Conservation (phyloP, 2,329 filamentous ascomycete genomes). For the Neofusicoccum sp. region DNA sequence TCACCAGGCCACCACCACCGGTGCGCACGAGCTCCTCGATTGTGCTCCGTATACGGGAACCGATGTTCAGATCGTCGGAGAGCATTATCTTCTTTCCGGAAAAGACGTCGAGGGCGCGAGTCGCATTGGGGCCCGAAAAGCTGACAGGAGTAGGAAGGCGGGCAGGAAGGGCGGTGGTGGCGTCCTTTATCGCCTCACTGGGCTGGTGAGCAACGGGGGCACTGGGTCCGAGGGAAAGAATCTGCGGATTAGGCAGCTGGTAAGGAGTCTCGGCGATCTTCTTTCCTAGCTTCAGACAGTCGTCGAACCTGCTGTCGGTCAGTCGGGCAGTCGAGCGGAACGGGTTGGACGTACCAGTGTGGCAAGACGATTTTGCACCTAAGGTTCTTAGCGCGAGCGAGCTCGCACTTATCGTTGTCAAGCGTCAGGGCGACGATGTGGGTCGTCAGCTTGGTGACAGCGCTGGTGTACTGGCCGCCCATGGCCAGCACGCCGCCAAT, state of each 20-base stretch:
- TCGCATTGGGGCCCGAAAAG: not conserved
- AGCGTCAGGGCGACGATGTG: conserved; percentile 84
- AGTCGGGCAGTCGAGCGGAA: conserved; percentile 17
- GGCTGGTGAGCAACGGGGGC: conserved; percentile 28
- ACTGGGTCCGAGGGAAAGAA: conserved; percentile 52
- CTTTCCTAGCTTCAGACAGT: conserved; percentile 90
- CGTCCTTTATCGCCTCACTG: conserved; percentile 62
- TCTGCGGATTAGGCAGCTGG: conserved; percentile 80
- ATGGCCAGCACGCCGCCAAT: conserved; percentile 86
- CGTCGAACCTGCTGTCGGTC: conserved; percentile 75
- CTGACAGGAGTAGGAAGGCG: conserved; percentile 32
- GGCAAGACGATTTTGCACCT: conserved; percentile 85
- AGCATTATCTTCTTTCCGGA: conserved; percentile 76
- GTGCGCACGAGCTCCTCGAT: conserved; percentile 70
- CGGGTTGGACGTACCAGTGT: conserved; percentile 68
- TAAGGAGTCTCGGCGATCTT: conserved; percentile 90
- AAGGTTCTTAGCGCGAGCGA: conserved; percentile 65
- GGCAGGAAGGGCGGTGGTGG: conserved; percentile 58
- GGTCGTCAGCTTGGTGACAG: conserved; percentile 74
- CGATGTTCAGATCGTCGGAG: conserved; percentile 72
- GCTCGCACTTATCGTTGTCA: conserved; percentile 70
- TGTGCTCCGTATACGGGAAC: conserved; percentile 65
- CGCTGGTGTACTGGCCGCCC: conserved; percentile 77
- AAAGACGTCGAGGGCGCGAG: conserved; percentile 63
- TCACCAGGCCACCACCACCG: conserved; percentile 71